phyloP scores from a whole-genome alignment of 345 rosid genomes.

The Eucalyptus camaldulensis region DNA sequence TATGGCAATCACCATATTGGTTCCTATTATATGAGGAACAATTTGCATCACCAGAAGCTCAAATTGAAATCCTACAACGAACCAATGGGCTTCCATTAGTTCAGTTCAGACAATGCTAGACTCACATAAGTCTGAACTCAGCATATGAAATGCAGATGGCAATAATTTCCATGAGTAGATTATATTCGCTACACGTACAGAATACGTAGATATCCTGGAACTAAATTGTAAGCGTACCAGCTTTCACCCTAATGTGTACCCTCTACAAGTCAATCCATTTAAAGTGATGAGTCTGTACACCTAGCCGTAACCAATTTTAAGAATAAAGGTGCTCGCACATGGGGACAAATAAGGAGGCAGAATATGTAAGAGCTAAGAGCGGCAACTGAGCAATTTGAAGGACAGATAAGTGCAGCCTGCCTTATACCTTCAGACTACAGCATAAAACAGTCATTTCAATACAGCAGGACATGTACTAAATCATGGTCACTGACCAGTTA shows the following conservation, averaged over 20 bases:
- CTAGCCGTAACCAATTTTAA: background rate
- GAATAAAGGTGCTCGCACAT: background rate
- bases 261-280: background rate
- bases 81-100: background rate
- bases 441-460: background rate
- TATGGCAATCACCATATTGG: background rate
- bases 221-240: background rate
- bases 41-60: background rate
- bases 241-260: background rate
- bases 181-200: background rate
- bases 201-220: background rate
- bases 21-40: background rate
- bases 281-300: background rate
- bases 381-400: background rate
- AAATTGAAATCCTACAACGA: background rate
- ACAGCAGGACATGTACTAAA: background rate
- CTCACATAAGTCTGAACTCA: background rate
- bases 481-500: background rate
- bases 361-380: background rate
- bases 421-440: background rate
- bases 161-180: background rate
- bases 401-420: background rate
- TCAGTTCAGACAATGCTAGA: background rate
- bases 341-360: background rate
- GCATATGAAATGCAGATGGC: background rate